Conservation (phyloP, 2,329 filamentous ascomycete genomes). For the Botrytis hyacinthi region DNA sequence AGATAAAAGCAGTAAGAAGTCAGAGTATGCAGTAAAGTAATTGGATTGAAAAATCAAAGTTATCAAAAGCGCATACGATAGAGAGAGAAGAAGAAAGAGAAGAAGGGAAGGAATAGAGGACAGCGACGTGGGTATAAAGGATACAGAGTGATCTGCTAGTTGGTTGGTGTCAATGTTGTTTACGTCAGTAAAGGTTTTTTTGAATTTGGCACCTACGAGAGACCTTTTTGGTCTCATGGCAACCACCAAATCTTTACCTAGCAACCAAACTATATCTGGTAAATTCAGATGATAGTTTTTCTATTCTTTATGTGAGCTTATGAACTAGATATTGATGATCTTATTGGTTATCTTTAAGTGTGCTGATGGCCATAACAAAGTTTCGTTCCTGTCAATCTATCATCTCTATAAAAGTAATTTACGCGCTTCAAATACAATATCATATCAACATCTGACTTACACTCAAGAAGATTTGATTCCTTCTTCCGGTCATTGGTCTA, state of each 20-base stretch:
- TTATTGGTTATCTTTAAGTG: not conserved
- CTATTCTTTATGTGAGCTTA: not conserved
- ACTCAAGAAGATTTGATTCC: not conserved
- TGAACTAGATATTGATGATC: not conserved
- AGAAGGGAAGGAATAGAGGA: not conserved
- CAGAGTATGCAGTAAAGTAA: constrained; percentile 2
- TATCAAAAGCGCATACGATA: constrained; percentile 4
- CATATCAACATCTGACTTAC: too few relatives aligned
- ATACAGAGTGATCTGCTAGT: not conserved
- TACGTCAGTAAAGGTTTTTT: not conserved
- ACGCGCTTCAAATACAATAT: not conserved
- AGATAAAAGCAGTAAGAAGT: constrained; percentile 10
- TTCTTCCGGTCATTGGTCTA: not conserved
- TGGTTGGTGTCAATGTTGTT: not conserved
- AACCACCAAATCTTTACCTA: not conserved
- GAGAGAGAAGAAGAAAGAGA: not conserved
- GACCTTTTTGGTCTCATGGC: not conserved
- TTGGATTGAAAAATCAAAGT: not conserved
- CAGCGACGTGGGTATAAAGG: not conserved
- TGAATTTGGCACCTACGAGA: too few relatives aligned
- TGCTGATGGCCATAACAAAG: not conserved
- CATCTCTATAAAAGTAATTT: not conserved
- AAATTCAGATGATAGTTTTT: not conserved
- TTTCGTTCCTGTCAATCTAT: not conserved
- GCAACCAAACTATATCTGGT: not conserved